Conservation (phyloP, 139 green algal species). For the Tetraselmis striata region DNA sequence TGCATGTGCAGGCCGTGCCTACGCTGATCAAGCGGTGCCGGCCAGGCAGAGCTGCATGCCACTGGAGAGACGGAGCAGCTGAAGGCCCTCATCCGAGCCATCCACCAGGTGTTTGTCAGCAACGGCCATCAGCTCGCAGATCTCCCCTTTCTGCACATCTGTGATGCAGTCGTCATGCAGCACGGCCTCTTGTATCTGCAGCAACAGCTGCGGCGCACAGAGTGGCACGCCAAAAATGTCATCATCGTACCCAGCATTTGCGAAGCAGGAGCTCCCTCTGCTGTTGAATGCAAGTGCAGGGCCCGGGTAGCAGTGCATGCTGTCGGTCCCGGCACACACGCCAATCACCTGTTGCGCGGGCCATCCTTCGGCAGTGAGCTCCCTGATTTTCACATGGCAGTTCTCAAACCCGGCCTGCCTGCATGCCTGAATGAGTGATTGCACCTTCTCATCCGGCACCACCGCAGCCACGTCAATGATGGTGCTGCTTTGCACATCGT, state of each 20-base stretch:
- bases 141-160: conserved; percentile 25
- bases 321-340: too few species aligned
- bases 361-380: conserved; percentile 73
- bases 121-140: conserved; percentile 49
- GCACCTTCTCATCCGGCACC: conserved; percentile 34
- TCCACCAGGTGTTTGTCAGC: conserved; percentile 73
- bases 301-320: neutral
- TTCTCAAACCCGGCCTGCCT: conserved; percentile 19
- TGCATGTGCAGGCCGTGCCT: too few species aligned
- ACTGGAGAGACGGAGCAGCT: conserved; percentile 67
- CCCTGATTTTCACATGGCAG: conserved; percentile 37
- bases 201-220: conserved; percentile 56
- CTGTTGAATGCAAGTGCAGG: too few species aligned
- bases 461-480: conserved; percentile 35
- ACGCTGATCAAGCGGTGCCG: neutral
- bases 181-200: conserved; percentile 65
- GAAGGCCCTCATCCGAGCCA: conserved; percentile 78
- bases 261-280: too few species aligned
- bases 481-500: neutral
- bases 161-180: conserved; percentile 28
- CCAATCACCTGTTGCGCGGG: conserved; percentile 16
- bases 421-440: conserved; percentile 30
- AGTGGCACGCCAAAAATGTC: too few species aligned
- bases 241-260: too few species aligned
- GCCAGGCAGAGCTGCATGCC: conserved; percentile 19